Evolutionary conservation across 2,329 filamentous ascomycete genomes (phyloP), one percentile per base, ranked within the genome.

Genomic region (Ophiostoma montium): DNA sequence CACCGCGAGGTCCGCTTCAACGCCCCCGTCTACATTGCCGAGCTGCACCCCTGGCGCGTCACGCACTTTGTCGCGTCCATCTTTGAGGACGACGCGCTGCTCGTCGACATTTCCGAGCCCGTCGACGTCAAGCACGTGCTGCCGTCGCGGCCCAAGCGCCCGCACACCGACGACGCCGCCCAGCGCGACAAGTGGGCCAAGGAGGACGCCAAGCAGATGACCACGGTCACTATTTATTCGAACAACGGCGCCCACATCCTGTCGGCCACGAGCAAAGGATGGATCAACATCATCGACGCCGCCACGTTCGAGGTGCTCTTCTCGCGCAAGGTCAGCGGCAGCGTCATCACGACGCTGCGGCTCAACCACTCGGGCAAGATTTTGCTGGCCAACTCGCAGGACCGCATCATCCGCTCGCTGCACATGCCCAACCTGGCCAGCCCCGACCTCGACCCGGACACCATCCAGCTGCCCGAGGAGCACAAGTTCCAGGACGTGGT

Each of bases 401-500:
- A 98, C 65, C 82, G 92, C 48, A 90, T 96, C 53, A 94, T 98
- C 60, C 80, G 94, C 53, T 95, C 92, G 1, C 83, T 98, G 56
- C 79, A 87, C 54, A 75, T 98, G 56, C 92, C 94, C 0, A 86
- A 95, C 59, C 73, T 84, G 35, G 73, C 76, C 11, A 72, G 70
- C 2, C 68, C 75, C 13, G 76, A 84, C 58, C 74, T 94, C 39
- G 85, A 94, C 56, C 78, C 84, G 18, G 84, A 94, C 58, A 90
- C 84, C 27, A 83, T 98, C 59, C 83, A 90, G 58, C 72, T 98
- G 36, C 86, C 92, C 36, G 78, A 95, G 12, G 90, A 98, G 65
- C 92, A 98, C 68, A 96, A 95, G 62, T 98, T 96, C 59, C 89
- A 96, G 64, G 94, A 98, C 61, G 84, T 96, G 4, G 92, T 98